These are phyloP conservation scores for Populus hybrid DNA, from an alignment of 441 rosid genomes.

Conservation along the genomic window DNA sequence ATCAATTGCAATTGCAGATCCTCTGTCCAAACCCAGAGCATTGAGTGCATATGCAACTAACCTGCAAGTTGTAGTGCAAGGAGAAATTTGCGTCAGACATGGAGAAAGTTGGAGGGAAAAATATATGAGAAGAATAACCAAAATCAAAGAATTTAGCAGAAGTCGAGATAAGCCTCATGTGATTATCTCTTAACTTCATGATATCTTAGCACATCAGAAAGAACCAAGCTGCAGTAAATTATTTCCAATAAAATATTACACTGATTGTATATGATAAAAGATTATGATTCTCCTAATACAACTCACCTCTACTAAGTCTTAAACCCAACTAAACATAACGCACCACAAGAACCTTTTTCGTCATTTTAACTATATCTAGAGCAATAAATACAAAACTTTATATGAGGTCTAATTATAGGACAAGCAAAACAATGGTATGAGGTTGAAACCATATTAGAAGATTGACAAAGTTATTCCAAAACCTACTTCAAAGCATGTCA, in stretches of 20 bases:
- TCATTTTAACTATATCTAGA: background rate
- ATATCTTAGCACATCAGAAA: background rate
- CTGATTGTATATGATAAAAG: background rate
- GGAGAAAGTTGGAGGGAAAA: background rate
- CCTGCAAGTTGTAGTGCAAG: constrained; percentile 43
- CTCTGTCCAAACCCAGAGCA: constrained; percentile 59
- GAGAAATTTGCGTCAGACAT: constrained; percentile 4
- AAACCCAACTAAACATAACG: constrained; percentile 1
- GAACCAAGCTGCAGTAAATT: background rate
- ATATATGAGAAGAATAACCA: background rate
- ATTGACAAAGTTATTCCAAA: background rate
- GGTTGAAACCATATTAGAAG: background rate
- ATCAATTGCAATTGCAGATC: constrained; percentile 88
- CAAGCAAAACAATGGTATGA: background rate
- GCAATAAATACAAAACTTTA: constrained; percentile 2
- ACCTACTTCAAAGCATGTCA: background rate
- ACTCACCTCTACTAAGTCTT: background rate
- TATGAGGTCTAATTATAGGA: background rate
- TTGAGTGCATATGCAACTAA: constrained; percentile 66
- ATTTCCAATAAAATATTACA: background rate
- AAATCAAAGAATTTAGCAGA: background rate
- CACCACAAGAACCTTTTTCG: background rate
- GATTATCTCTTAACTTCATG: background rate
- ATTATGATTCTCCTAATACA: background rate
- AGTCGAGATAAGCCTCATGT: background rate